phyloP scores from a whole-genome alignment of 2,329 filamentous ascomycete species.

The Pseudogymnoascus sp. region DNA sequence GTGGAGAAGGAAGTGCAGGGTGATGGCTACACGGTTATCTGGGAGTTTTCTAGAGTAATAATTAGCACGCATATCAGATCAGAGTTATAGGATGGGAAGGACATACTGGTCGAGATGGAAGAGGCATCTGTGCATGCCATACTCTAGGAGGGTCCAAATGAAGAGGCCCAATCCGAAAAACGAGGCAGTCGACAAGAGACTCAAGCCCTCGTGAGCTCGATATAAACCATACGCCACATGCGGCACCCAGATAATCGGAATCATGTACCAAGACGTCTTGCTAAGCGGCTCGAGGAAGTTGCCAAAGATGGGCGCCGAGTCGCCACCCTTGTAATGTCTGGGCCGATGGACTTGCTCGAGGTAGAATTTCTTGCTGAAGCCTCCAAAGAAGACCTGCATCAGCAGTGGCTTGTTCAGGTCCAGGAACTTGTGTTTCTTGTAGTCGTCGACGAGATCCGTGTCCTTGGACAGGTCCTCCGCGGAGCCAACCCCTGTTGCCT shows the following conservation, averaged over 20 bases:
- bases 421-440: conserved; percentile 86
- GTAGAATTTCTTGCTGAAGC: conserved; percentile 93
- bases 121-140: conserved; percentile 76
- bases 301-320: conserved; percentile 87
- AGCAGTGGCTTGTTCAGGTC: conserved; percentile 80
- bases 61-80: conserved; percentile 23
- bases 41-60: conserved; percentile 60
- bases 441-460: conserved; percentile 69
- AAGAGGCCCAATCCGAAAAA: conserved; percentile 49
- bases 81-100: neutral
- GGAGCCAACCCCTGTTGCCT: conserved; percentile 74
- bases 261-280: conserved; percentile 88
- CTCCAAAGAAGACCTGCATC: conserved; percentile 77
- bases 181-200: neutral
- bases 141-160: conserved; percentile 88
- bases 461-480: conserved; percentile 81
- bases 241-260: conserved; percentile 82
- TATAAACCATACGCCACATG: conserved; percentile 64
- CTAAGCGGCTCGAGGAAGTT: conserved; percentile 98
- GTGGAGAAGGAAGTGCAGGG: conserved; percentile 85
- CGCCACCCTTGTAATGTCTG: conserved; percentile 88
- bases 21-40: conserved; percentile 81
- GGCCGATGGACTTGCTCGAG: conserved; percentile 92
- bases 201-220: conserved; percentile 49
- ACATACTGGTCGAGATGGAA: conserved; percentile 90